Conservation (phyloP, 306 rosid genomes). For the Nissolia schottii region DNA sequence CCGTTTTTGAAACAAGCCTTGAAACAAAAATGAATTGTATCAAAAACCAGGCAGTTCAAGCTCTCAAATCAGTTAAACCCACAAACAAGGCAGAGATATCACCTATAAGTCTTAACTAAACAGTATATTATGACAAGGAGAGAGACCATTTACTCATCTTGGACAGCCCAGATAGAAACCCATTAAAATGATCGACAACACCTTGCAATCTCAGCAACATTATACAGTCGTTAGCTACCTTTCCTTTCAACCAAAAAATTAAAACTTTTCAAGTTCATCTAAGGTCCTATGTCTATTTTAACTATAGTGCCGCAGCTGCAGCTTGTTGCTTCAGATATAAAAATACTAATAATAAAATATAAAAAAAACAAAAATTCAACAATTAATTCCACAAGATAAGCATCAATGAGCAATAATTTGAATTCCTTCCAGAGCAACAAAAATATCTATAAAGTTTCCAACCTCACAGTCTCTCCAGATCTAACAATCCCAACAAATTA, state of each 20-base stretch:
- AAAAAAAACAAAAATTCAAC: neutral
- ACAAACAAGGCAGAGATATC: neutral
- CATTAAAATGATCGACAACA: neutral
- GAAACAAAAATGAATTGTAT: neutral
- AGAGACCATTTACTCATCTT: neutral
- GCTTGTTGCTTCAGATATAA: slow-evolving; percentile 10
- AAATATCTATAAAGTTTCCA: neutral
- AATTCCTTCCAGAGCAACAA: slow-evolving; percentile 2
- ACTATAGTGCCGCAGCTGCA: neutral
- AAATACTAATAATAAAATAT: neutral
- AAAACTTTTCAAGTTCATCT: neutral
- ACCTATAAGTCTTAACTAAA: neutral
- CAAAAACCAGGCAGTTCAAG: neutral
- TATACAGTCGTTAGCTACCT: neutral
- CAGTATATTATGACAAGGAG: neutral
- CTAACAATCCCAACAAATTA: slow-evolving; percentile 15
- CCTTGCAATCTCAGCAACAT: slow-evolving; percentile 8
- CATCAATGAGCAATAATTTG: neutral
- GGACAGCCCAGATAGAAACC: neutral
- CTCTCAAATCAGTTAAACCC: neutral
- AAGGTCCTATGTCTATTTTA: neutral
- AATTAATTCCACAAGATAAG: neutral
- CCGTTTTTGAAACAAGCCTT: neutral
- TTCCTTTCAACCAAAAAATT: neutral
- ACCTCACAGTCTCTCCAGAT: slow-evolving; percentile 10